Evolutionary conservation across 345 rosid genomes (phyloP).

Genomic region (Eucalyptus camaldulensis): DNA sequence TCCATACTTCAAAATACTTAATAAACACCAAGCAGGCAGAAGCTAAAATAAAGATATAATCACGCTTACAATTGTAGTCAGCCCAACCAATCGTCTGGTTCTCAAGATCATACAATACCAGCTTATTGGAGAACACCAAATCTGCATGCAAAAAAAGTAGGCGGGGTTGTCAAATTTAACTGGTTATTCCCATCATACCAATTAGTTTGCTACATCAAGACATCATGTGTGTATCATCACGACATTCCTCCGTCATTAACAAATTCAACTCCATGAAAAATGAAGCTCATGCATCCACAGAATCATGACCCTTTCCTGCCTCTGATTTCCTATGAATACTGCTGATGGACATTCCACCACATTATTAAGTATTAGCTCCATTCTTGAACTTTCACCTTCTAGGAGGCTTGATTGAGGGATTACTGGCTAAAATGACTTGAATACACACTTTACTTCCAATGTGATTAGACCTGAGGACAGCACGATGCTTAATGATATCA

Average conservation of each 20-base stretch:
- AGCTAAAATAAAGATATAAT: not conserved
- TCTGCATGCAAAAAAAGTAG: constrained; percentile 20
- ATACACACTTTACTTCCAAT: not conserved
- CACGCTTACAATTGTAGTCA: constrained; percentile 71
- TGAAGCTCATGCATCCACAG: not conserved
- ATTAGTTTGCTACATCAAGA: not conserved
- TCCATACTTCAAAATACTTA: not conserved
- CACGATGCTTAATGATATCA: not conserved
- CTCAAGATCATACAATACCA: constrained; percentile 67
- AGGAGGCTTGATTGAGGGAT: not conserved
- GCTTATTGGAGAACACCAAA: constrained; percentile 74
- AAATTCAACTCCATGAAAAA: not conserved
- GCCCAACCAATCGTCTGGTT: constrained; percentile 81
- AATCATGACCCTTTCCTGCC: not conserved
- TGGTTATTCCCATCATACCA: not conserved
- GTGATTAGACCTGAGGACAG: not conserved
- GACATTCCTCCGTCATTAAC: not conserved
- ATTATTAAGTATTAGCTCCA: not conserved
- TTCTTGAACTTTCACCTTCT: not conserved
- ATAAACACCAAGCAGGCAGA: not conserved
- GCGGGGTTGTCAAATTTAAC: not conserved
- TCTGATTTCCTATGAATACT: not conserved
- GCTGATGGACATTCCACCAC: not conserved
- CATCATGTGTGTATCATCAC: not conserved
- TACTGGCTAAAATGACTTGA: not conserved